Evolutionary conservation across 768 basidiomycete species (phyloP), one percentile per base, ranked within the genome.

Genomic region (Lanmaoa pseudosensibilis): DNA sequence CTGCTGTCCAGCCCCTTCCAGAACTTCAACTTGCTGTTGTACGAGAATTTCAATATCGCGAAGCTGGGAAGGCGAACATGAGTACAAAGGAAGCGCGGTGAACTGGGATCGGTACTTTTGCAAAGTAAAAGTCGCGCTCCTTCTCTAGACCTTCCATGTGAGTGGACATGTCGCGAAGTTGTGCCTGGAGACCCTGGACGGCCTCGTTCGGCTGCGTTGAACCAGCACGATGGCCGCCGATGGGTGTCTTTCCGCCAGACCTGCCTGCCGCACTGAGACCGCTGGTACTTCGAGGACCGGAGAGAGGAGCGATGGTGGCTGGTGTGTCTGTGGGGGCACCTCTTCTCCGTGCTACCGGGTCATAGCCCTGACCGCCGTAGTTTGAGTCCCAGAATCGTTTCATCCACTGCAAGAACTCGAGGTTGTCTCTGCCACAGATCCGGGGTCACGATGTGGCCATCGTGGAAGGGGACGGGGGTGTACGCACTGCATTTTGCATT

Each of bases 401-500:
- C 66, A 92, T 82, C 96, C 96, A 99, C 74, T 99, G 97, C 54
- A 95, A 73, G 77, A 99, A 98, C 69, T 99, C 97, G 63, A 99
- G 87, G 73, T 99, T 99, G 74, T 98, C 97, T 74, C 91, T 92
- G 65, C 46, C 33, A 49, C 27, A 51, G 56, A 49, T 48, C 46
- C 23, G 19, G 18, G 18, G 54, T 66, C 54, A 73, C 59, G 57
- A 57, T 44, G 38, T 18, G 45, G 23, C 15, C 23, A 62, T 61
- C 43, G 46, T 46, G 44, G 13, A 46, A 19, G 50, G 11, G 15
- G 38, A 34, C 7, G 15, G 38, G 60, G 33, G 27, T 55, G 46
- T 49, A 86, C 90, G 71, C 76, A 91, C 88, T 98, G 96, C 95
- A 98, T 98, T 78, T 98, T 98, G 79, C 97, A 99, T 75, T 95